Evolutionary conservation across 2,329 filamentous ascomycete species (phyloP), one percentile per base, ranked within the genome.

Genomic region (Juglanconis sp.): DNA sequence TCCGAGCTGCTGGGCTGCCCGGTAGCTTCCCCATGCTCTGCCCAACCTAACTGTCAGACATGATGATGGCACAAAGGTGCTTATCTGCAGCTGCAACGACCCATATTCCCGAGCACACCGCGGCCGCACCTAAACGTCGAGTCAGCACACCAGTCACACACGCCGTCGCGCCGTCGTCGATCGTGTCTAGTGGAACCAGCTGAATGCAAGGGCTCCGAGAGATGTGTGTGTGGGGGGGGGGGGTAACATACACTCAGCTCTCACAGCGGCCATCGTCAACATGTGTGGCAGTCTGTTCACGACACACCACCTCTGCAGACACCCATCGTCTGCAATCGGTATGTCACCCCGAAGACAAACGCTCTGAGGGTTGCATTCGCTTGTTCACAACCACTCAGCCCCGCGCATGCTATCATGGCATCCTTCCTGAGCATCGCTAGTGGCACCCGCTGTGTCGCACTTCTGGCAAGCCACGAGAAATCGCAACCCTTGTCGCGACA

Each of bases 381-480:
- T 9, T 46, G 44, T 46, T 17, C 44, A 11, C 4, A 46, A 4
- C 44, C 44, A 46, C 17, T 17, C 44, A 17, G 40, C 13, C 17
- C 8, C 44, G 4, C n/a, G 15, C 17, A 30, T 46, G 44, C 44
- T n/a, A 7, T 46, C 44, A 46, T 46, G 44, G n/a, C 38, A 42
- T 13, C n/a, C 9, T 46, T 17, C 44, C 17, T 46, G 15, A 4
- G 13, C 35, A 56, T 50, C 42, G 8, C 9, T 17, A 56, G 56
- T 56, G 53, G 13, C 47, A 56, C n/a, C 17, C 17, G 17, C n/a
- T n/a, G 49, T 53, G 48, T 53, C 40, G 32, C 38, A 11, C 32
- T 11, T 40, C 49, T 40, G 52, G 48, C 56, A 56, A 49, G 57
- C 57, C 57, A 38, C 57, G 44, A 46, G 46, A 46, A 60, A 51